Evolutionary conservation across 2,329 filamentous ascomycete species (phyloP), one percentile per base, ranked within the genome.

Genomic region (Arthrinium phaeospermum): DNA sequence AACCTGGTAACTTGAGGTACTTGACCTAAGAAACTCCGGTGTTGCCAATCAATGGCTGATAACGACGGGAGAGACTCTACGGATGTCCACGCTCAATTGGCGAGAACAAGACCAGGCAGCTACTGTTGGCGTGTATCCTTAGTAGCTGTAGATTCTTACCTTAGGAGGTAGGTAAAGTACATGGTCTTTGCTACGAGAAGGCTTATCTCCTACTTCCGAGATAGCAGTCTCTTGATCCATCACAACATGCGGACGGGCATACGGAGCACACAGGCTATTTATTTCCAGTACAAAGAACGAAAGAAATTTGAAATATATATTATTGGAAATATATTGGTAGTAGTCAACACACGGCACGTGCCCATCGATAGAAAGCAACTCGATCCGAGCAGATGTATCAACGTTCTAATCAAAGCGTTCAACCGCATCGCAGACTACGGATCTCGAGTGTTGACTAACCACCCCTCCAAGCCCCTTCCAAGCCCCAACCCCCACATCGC

Each of bases 401-500:
- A 61, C 14, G 16, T n/a, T 64, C 34, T 22, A n/a, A 41, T 57
- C 53, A 41, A 41, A 41, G 10, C 30, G 57, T 64, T 41, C 7
- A 19, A 34, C 22, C 57, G 30, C 57, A 64, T 64, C 57, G 57
- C 57, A 41, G 57, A 37, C 53, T 30, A 41, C 57, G 19, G 34
- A 64, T 41, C 30, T n/a, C 27, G 27, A 34, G 49, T 4, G 27
- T 61, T 61, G 53, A 61, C 27, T 64, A 64, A n/a, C 30, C 19
- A 64, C 37, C 37, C 37, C 37, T 41, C 37, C 37, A 41, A 41
- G 10, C 57, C 57, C 57, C 34, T 10, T 41, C 37, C 37, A 41
- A 41, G 10, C 57, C 57, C 57, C 34, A n/a, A 34, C 57, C 57
- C 57, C 57, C 57, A 64, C 57, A 64, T 64, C 8, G 57, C 34